Percentiles rank a stretch among this genome's conserved stretches.
phyloP scores from a whole-genome alignment of 768 basidiomycete species.

The Hygrocybe coccinea region DNA sequence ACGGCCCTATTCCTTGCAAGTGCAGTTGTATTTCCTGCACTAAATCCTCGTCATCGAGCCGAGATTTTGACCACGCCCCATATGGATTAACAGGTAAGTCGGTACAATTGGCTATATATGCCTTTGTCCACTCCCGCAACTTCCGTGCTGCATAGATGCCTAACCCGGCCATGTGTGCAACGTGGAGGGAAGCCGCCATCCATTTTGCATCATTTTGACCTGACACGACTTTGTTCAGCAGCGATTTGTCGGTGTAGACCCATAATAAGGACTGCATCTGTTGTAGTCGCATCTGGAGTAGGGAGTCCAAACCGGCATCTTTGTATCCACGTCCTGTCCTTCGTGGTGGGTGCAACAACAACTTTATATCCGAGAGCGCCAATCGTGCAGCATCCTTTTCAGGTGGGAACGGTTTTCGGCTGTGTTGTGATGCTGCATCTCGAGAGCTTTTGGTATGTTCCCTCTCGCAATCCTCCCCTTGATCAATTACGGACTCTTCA shows the following conservation, averaged over 20 bases:
- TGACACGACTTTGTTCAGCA: neutral
- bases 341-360: too few relatives aligned
- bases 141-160: slow-evolving; percentile 8
- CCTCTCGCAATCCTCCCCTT: too few relatives aligned
- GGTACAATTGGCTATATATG: slow-evolving; percentile 16
- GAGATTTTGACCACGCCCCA: slow-evolving; percentile 18
- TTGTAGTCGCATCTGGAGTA: slow-evolving; percentile 6
- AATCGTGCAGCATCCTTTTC: too few relatives aligned
- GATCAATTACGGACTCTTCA: too few relatives aligned
- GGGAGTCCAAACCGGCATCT: slow-evolving; percentile 10
- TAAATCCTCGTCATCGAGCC: slow-evolving; percentile 24
- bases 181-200: slow-evolving; percentile 5
- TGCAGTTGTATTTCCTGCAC: slow-evolving; percentile 15
- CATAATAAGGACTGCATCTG: slow-evolving; percentile 10
- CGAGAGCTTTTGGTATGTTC: too few relatives aligned
- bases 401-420: too few relatives aligned
- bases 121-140: slow-evolving; percentile 18
- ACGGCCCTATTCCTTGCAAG: slow-evolving; percentile 17
- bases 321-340: slow-evolving; percentile 1
- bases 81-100: slow-evolving; percentile 18
- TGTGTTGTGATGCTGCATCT: too few relatives aligned
- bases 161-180: slow-evolving; percentile 1
- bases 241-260: slow-evolving; percentile 2
- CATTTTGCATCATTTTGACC: neutral
- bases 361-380: too few relatives aligned